Percentiles rank a stretch among this genome's conserved stretches.
Evolutionary conservation across 2,329 filamentous ascomycete genomes (phyloP).

Genomic region (Helotiales sp.): DNA sequence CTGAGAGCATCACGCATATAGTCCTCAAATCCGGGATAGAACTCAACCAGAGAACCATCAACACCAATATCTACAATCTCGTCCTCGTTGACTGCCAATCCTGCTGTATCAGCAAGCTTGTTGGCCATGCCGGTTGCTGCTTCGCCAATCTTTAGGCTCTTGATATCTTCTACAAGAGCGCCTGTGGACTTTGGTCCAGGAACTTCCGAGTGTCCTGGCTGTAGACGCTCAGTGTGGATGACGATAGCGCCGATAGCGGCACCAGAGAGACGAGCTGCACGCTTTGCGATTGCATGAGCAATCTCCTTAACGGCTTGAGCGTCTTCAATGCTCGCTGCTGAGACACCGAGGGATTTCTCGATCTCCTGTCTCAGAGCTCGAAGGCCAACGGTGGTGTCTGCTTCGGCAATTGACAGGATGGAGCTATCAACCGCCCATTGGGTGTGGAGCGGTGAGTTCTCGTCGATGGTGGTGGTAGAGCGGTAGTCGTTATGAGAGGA

Average conservation of each 20-base stretch:
- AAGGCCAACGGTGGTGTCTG: constrained; percentile 72
- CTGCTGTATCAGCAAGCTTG: constrained; percentile 29
- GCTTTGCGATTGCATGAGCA: constrained; percentile 79
- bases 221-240: constrained; percentile 74
- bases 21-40: constrained; percentile 89
- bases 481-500: constrained; percentile 68
- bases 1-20: constrained; percentile 83
- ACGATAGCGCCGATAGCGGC: constrained; percentile 86
- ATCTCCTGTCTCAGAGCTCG: constrained; percentile 75
- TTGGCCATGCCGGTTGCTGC: constrained; percentile 28
- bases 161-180: constrained; percentile 30
- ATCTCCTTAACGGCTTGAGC: constrained; percentile 85
- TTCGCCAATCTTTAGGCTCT: constrained; percentile 26
- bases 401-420: constrained; percentile 83
- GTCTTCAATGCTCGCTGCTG: constrained; percentile 76
- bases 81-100: constrained; percentile 43
- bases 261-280: constrained; percentile 83
- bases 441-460: constrained; percentile 67
- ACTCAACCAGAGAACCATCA: constrained; percentile 91
- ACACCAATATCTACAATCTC: constrained; percentile 87
- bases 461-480: constrained; percentile 68
- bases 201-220: constrained; percentile 36
- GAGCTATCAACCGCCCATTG: constrained; percentile 91
- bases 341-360: constrained; percentile 73
- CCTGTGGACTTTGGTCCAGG: constrained; percentile 24